Percentiles rank a stretch among this genome's conserved stretches.
phyloP scores from a whole-genome alignment of 1,139 yeast genomes.

The Casaregolazyma lundiana region DNA sequence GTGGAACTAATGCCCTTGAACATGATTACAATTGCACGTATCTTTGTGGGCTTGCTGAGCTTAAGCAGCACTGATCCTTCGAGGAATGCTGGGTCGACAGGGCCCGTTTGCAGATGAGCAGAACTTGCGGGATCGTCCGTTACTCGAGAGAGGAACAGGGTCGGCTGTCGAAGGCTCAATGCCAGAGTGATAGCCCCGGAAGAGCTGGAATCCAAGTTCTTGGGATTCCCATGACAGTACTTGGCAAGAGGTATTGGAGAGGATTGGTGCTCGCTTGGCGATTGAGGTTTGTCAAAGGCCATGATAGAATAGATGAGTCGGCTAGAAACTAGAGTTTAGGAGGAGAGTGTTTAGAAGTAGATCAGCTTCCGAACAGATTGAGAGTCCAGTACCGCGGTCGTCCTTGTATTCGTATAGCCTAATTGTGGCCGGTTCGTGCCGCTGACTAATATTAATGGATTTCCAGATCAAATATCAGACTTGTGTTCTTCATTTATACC shows the following conservation, averaged over 20 bases:
- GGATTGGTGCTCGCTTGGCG: not conserved
- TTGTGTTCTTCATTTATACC: too few relatives aligned
- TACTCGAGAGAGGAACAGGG: conserved; percentile 28
- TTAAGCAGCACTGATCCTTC: conserved; percentile 75
- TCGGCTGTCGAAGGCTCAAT: conserved; percentile 33
- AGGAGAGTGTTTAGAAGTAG: too few relatives aligned
- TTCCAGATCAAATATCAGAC: too few relatives aligned
- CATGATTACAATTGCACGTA: conserved; percentile 56
- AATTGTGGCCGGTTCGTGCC: too few relatives aligned
- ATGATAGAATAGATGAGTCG: not conserved
- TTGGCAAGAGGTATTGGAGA: conserved; percentile 9
- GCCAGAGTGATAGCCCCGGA: conserved; percentile 32
- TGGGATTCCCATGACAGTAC: conserved; percentile 33
- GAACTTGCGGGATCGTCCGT: conserved; percentile 17
- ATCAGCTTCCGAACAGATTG: too few relatives aligned
- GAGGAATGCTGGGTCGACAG: conserved; percentile 52
- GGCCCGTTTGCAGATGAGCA: conserved; percentile 3
- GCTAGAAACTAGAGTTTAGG: too few relatives aligned
- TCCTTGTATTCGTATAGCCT: too few relatives aligned
- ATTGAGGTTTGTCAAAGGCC: not conserved
- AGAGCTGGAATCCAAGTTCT: conserved; percentile 30
- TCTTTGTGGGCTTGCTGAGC: conserved; percentile 64
- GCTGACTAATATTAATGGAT: too few relatives aligned
- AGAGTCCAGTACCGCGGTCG: too few relatives aligned
- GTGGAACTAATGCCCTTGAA: conserved; percentile 70